phyloP scores from a whole-genome alignment of 2,329 filamentous ascomycete species.

The Karstenula rhodostoma region DNA sequence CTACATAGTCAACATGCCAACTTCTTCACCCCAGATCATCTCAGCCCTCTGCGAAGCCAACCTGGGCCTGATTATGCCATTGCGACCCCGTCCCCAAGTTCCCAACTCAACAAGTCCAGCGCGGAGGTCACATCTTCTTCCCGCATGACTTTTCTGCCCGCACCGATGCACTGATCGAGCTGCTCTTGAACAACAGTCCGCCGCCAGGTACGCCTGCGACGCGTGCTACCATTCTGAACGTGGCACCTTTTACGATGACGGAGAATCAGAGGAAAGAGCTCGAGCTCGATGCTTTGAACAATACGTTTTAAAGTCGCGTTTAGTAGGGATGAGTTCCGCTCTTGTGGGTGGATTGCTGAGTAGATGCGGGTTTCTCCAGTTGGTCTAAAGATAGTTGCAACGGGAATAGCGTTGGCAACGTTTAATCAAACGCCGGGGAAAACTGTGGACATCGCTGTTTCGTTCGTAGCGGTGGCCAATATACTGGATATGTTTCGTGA shows the following conservation, averaged over 20 bases:
- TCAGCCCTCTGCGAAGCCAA: slow-evolving; percentile 18
- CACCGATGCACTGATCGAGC: slow-evolving; percentile 25
- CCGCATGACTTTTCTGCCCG: slow-evolving; percentile 26
- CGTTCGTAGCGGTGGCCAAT: background rate
- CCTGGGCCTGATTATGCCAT: slow-evolving; percentile 22
- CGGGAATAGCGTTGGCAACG: slow-evolving; percentile 18
- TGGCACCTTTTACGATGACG: slow-evolving; percentile 17
- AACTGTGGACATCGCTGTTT: slow-evolving; percentile 21
- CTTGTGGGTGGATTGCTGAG: background rate
- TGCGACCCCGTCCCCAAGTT: slow-evolving; percentile 23
- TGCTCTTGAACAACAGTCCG: slow-evolving; percentile 19
- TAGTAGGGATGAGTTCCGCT: slow-evolving; percentile 5
- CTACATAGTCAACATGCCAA: background rate
- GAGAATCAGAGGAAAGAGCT: slow-evolving; percentile 19
- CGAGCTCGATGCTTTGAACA: slow-evolving; percentile 21
- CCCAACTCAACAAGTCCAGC: slow-evolving; percentile 13
- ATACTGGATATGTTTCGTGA: background rate
- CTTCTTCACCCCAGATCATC: slow-evolving; percentile 9
- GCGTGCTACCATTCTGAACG: slow-evolving; percentile 14
- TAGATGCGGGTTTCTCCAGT: slow-evolving; percentile 7
- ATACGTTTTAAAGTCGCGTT: slow-evolving; percentile 22
- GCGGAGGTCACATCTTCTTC: slow-evolving; percentile 27
- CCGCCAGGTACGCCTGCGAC: slow-evolving; percentile 22
- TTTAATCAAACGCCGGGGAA: slow-evolving; percentile 20
- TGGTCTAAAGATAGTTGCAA: slow-evolving; percentile 22